Evolutionary conservation across 1,284 basidiomycete species (phyloP).

Genomic region (Meripilus lineatus): DNA sequence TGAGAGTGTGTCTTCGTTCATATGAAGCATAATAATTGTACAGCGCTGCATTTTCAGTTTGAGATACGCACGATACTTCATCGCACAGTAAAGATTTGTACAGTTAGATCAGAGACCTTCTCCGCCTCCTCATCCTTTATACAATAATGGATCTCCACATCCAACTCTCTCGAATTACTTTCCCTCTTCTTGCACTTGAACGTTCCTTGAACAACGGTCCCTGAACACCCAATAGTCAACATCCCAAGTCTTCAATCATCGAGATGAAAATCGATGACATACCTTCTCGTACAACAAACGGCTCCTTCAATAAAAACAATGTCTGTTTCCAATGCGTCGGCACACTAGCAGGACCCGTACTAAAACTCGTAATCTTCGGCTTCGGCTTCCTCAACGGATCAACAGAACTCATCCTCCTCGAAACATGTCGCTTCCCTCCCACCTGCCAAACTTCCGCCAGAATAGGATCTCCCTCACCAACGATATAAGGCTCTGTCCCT

Average conservation of each 20-base stretch:
- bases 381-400: conserved; percentile 32
- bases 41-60: not conserved
- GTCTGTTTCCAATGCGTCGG: conserved; percentile 99
- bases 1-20: too few relatives aligned
- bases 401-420: conserved; percentile 39
- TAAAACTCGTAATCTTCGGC: conserved; percentile 74
- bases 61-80: conserved; percentile 27
- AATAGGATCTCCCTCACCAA: conserved; percentile 54
- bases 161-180: conserved; percentile 84
- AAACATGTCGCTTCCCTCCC: conserved; percentile 50
- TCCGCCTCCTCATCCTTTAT: conserved; percentile 35
- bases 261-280: conserved; percentile 19
- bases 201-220: conserved; percentile 72
- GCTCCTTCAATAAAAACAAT: conserved; percentile 80
- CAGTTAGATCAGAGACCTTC: conserved; percentile 37
- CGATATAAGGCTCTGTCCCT: conserved; percentile 44
- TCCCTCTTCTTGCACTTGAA: conserved; percentile 83
- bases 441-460: conserved; percentile 75
- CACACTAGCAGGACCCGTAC: conserved; percentile 82
- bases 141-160: conserved; percentile 88
- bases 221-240: conserved; percentile 32
- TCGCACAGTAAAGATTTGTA: conserved; percentile 80
- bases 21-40: too few relatives aligned
- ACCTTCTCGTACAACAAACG: conserved; percentile 74
- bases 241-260: too few relatives aligned